phyloP scores from a whole-genome alignment of 352 stramenopile species.

The Phytophthora pisi region DNA sequence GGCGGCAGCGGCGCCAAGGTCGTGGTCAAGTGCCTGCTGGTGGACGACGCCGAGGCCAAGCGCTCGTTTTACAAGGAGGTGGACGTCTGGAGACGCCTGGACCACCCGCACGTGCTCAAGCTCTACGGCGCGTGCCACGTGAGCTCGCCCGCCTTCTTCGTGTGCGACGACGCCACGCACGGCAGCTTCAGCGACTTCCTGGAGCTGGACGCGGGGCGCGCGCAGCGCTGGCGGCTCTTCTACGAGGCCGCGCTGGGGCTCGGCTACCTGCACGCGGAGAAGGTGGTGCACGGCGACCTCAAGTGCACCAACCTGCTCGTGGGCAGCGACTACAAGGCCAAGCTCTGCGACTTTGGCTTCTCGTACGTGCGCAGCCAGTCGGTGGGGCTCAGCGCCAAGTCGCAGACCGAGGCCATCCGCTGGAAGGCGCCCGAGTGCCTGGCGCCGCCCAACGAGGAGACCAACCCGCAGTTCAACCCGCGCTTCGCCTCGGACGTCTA shows the following conservation, averaged over 20 bases:
- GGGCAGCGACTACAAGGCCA: slow-evolving; percentile 32
- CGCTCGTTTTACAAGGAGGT: slow-evolving; percentile 35
- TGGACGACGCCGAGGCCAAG: slow-evolving; percentile 15
- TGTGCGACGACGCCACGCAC: slow-evolving; percentile 31
- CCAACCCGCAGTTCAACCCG: slow-evolving; percentile 11
- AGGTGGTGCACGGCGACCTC: slow-evolving; percentile 80
- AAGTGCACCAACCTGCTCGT: slow-evolving; percentile 86
- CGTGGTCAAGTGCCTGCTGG: slow-evolving; percentile 43
- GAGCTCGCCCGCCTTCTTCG: slow-evolving; percentile 31
- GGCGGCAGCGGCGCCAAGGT: slow-evolving; percentile 13
- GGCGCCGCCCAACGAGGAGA: slow-evolving; percentile 2
- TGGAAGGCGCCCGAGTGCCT: slow-evolving; percentile 42
- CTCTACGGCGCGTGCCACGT: slow-evolving; percentile 49
- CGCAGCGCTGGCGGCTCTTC: slow-evolving; percentile 31
- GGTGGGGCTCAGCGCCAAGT: slow-evolving; percentile 16
- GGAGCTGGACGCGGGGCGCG: background rate
- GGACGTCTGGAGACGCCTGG: slow-evolving; percentile 35
- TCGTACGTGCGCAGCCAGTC: slow-evolving; percentile 31
- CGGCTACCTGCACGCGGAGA: slow-evolving; percentile 58
- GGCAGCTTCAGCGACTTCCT: slow-evolving; percentile 37
- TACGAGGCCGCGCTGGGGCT: slow-evolving; percentile 48
- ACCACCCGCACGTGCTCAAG: slow-evolving; percentile 40
- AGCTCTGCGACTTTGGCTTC: slow-evolving; percentile 43
- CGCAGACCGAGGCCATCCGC: slow-evolving; percentile 27
- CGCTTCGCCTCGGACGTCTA: slow-evolving; percentile 33